Evolutionary conservation across 495 filamentous ascomycete species (phyloP).

Genomic region (Sporormia fimetaria): DNA sequence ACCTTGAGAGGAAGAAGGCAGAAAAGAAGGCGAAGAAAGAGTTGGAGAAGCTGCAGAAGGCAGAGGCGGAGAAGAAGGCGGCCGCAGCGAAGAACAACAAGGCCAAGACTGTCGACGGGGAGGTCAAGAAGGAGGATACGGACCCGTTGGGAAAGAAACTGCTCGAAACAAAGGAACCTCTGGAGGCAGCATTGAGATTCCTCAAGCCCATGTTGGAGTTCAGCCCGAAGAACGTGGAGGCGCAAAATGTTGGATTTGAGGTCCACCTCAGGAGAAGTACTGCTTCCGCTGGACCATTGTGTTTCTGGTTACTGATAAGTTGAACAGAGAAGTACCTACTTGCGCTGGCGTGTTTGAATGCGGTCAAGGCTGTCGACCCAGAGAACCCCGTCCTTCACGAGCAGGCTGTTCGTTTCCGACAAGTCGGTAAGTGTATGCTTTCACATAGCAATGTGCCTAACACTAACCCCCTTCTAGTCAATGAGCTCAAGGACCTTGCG

Average conservation of each 20-base stretch:
- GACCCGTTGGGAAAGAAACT: constrained; percentile 76
- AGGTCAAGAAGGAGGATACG: constrained; percentile 65
- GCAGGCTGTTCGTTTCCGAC: constrained; percentile 58
- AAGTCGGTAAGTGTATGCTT: constrained; percentile 39
- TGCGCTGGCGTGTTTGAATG: constrained; percentile 73
- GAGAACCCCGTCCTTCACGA: constrained; percentile 67
- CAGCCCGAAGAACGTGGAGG: constrained; percentile 69
- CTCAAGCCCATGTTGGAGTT: constrained; percentile 66
- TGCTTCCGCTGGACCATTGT: constrained; percentile 29
- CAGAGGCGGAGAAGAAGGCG: constrained; percentile 67
- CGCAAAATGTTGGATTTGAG: constrained; percentile 79
- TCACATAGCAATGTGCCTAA: not conserved
- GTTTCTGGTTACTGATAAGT: constrained; percentile 26
- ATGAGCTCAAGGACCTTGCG: constrained; percentile 45
- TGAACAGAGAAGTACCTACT: constrained; percentile 64
- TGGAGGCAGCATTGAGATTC: constrained; percentile 82
- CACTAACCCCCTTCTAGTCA: constrained; percentile 30
- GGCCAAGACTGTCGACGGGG: constrained; percentile 39
- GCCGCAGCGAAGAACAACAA: constrained; percentile 50
- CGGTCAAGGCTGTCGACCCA: constrained; percentile 55
- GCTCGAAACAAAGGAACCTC: constrained; percentile 64
- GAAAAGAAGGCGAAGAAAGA: constrained; percentile 93
- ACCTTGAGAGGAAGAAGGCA: constrained; percentile 78
- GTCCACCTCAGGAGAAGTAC: constrained; percentile 69
- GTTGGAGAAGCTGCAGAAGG: constrained; percentile 69